These are phyloP conservation scores for Elsinoe australis DNA, from an alignment of 2,329 filamentous ascomycete genomes.

Conservation along the genomic window DNA sequence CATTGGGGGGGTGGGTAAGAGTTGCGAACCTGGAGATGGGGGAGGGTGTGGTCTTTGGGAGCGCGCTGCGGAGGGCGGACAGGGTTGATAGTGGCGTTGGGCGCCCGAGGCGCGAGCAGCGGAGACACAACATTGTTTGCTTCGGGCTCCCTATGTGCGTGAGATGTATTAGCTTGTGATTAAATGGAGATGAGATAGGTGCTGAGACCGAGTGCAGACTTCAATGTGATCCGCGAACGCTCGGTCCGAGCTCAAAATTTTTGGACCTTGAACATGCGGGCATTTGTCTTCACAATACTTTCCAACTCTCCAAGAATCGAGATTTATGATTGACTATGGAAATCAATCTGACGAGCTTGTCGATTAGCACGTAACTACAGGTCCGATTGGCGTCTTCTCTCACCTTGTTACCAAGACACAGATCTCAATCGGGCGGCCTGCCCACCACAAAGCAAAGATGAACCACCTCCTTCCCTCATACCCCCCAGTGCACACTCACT, in stretches of 20 bases:
- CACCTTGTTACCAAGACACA: too few species aligned
- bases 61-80: constrained; percentile 4
- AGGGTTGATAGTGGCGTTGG: background rate
- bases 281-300: background rate
- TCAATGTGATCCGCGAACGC: constrained; percentile 9
- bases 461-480: constrained; percentile 24
- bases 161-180: too few species aligned
- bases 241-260: constrained; percentile 18
- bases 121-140: constrained; percentile 20
- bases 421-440: background rate
- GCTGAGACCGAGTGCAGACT: background rate
- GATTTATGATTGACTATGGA: too few species aligned
- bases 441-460: background rate
- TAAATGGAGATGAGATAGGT: background rate
- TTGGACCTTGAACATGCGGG: background rate
- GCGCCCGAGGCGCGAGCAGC: constrained; percentile 18
- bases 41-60: constrained; percentile 14
- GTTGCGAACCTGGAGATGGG: too few species aligned
- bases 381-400: too few species aligned
- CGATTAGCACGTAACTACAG: too few species aligned
- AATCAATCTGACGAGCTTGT: too few species aligned
- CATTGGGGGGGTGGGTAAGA: constrained; percentile 13
- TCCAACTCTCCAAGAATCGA: background rate
- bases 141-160: too few species aligned
- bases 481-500: constrained; percentile 31